A percentile compares a stretch with the other conserved stretches of the same genome.
Conservation (phyloP, 352 stramenopile species). For the Blastocystis sp. region DNA sequence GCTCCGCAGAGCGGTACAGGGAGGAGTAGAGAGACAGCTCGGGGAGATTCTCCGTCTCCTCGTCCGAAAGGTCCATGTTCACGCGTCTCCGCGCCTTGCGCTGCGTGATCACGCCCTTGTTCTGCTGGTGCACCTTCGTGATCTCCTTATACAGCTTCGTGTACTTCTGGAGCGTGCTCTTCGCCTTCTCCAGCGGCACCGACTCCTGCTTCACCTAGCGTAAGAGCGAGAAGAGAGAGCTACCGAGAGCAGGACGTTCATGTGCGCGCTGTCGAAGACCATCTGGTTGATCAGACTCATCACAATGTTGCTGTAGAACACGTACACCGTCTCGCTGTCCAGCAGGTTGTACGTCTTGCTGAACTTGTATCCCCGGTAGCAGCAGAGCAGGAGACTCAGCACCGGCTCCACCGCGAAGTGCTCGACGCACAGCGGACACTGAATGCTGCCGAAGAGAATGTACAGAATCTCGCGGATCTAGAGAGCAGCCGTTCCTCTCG, state of each 20-base stretch:
- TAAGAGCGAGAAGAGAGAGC: background rate
- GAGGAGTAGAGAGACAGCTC: background rate
- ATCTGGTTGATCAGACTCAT: constrained; percentile 33
- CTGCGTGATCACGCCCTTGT: background rate
- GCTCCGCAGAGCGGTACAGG: background rate
- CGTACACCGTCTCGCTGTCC: background rate
- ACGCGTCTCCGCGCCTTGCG: background rate
- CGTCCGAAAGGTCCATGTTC: background rate
- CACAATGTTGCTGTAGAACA: constrained; percentile 36
- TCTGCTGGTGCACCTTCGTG: background rate
- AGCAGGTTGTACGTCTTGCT: background rate
- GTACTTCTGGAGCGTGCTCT: background rate
- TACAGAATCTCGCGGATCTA: constrained; percentile 1
- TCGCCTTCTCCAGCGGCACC: background rate
- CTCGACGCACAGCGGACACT: background rate
- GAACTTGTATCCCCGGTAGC: background rate
- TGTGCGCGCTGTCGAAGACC: background rate
- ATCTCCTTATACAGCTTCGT: background rate
- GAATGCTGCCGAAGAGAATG: background rate
- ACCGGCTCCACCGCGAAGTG: background rate
- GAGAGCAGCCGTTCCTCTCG: background rate
- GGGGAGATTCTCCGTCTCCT: background rate
- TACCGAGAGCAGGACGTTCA: constrained; percentile 8
- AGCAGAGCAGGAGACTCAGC: background rate
- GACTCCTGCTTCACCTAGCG: background rate